Base-by-base conservation (phyloP, 495 filamentous ascomycete genomes). In the Podospora anserina region DNA sequence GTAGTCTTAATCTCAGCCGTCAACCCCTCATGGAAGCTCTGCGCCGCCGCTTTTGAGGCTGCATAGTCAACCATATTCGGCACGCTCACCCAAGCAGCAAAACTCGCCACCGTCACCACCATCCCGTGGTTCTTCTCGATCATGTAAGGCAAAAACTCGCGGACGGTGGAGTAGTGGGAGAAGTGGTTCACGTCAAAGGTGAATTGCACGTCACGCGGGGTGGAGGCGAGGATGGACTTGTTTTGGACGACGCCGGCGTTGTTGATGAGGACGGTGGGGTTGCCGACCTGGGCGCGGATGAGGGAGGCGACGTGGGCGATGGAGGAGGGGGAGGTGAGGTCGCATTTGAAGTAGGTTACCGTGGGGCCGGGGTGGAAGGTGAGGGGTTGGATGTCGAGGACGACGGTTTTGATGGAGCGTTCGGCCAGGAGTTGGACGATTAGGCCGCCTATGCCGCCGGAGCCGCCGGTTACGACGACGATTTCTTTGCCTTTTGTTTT, bases 121-220 rank as follows among this genome's bases (percentile, higher is more conserved):
- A 90, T 91, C 64, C 91, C 91, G 77, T 92, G 90, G 80, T 92
- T 88, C 5, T 61, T 60, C 54, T 77, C 68, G 57, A 90, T 75
- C 82, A 92, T 90, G 64, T 78, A 72, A 0, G 90, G 90, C 1
- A 92, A 80, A 81, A 93, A 92, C 66, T 89, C 85, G 68, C 85
- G 81, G 0, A 82, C 77, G 2, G 89, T 83, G 76, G 81, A 87
- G 82, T 87, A 91, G 79, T 91, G 90, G 0, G 88, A 78, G 44
- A 92, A 77, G 1, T 86, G 84, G 80, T 92, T 94, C 71, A 92
- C 88, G 66, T 88, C 87, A 75, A 92, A 92, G 70, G 87, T 88
- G 69, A 88, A 87, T 4, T 82, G 79, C 63, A 90, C 82, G 65
- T 88, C 84, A 5, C 72, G 74, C 64, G 88, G 85, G 4, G 82